Conservation (phyloP, 495 filamentous ascomycete species). For the Trichocladium uniseriatum region DNA sequence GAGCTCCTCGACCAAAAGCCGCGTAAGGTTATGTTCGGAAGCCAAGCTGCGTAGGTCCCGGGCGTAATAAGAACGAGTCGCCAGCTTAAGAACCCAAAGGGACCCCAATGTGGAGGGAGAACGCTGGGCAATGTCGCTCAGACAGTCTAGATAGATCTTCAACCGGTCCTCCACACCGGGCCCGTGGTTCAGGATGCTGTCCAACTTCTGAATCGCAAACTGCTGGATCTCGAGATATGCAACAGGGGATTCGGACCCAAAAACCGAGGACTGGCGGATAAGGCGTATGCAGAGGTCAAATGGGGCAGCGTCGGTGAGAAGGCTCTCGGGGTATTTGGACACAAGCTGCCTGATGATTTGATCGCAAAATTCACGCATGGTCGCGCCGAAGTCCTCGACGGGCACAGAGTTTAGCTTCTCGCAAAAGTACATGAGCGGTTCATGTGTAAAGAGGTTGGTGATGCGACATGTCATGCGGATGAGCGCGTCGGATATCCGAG, state of each 20-base stretch:
- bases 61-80: constrained; percentile 36
- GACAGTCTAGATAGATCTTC: constrained; percentile 34
- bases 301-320: constrained; percentile 22
- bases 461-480: constrained; percentile 65
- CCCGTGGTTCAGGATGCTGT: constrained; percentile 31
- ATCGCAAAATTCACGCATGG: constrained; percentile 46
- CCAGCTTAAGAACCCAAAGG: constrained; percentile 55
- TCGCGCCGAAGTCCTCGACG: constrained; percentile 45
- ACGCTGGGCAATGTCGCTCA: constrained; percentile 38
- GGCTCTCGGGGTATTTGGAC: constrained; percentile 14
- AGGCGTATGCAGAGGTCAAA: constrained; percentile 55
- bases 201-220: constrained; percentile 42
- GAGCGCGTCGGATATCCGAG: constrained; percentile 70
- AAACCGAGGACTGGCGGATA: constrained; percentile 53
- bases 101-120: constrained; percentile 50
- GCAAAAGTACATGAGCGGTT: constrained; percentile 59
- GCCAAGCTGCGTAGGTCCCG: constrained; percentile 32
- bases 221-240: constrained; percentile 42
- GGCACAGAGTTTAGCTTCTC: constrained; percentile 63
- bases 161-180: constrained; percentile 29
- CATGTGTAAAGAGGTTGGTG: constrained; percentile 47
- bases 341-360: constrained; percentile 27
- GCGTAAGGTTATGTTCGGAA: constrained; percentile 36
- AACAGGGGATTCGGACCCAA: constrained; percentile 31
- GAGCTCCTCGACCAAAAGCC: constrained; percentile 41